Base-by-base conservation (phyloP, 495 filamentous ascomycete species). In the Aspergillus egyptiacus region DNA sequence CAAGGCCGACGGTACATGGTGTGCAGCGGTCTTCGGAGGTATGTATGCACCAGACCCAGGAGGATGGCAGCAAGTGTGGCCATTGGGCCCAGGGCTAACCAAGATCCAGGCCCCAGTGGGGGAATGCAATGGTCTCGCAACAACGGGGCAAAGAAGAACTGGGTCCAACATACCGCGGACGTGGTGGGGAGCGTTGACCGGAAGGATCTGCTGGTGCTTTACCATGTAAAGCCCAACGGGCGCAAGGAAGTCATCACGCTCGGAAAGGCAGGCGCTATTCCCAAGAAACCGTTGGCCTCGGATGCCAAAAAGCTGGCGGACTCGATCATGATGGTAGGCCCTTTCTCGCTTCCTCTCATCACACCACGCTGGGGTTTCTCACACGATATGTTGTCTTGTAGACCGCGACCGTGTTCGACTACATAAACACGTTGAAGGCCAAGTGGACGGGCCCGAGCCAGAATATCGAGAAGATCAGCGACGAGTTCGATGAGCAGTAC, bases 171-270 rank as follows among this genome's bases (percentile, higher is more conserved):
- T 14, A 52, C 41, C 9, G 40, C 49, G 17, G 34, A 46, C 30
- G 9, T 36, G 23, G 41, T 52, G 22, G 49, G 49, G 10, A 46
- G 27, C 20, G 32, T 30, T 19, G 20, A 6, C 33, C 11, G 20
- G 8, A 20, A 14, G 9, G 39, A 51, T 27, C 30, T 51, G 30
- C 48, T 51, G 5, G 40, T 45, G 17, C 28, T 51, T 6, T 51
- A 51, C 15, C 48, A 51, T 32, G 39, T 45, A 19, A 44, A 25
- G 48, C 39, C 48, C 39, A 51, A 51, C 23, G 48, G 48, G 23
- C 36, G 45, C 5, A 51, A 51, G 24, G 27, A 51, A 27, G 28
- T 34, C 30, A 44, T 51, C 20, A 51, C 48, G n/a, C n/a, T n/a
- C n/a, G 8, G 48, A 51, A 27, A 40, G 48, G 20, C 17, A n/a